These are phyloP conservation scores for Dothideomycetes sp. DNA, from an alignment of 2,329 filamentous ascomycete species.

Conservation along the genomic window DNA sequence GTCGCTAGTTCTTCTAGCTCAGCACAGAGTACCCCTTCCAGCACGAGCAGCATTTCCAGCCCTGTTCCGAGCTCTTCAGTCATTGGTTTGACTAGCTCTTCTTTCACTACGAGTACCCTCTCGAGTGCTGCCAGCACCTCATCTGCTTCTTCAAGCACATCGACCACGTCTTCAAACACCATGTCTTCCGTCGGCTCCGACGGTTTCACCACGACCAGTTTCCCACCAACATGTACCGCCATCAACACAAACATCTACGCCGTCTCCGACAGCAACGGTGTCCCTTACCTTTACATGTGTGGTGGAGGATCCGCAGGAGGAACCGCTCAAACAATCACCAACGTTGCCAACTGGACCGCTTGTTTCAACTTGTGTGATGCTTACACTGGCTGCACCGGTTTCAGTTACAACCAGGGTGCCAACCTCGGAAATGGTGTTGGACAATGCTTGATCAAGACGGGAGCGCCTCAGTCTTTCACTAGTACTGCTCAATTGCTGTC, in stretches of 20 bases:
- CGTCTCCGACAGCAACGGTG: conserved; percentile 6
- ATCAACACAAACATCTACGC: conserved; percentile 15
- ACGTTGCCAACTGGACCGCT: conserved; percentile 14
- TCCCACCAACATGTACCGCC: conserved; percentile 13
- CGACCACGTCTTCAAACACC: neutral
- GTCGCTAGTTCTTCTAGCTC: too few relatives aligned
- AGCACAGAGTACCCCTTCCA: neutral
- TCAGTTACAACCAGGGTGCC: conserved; percentile 18
- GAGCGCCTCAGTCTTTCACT: conserved; percentile 11
- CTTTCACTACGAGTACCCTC: too few relatives aligned
- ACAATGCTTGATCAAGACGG: conserved; percentile 15
- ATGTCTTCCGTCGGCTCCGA: conserved; percentile 6
- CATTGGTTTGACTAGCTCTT: too few relatives aligned
- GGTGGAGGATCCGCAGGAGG: conserved; percentile 14
- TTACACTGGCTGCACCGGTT: conserved; percentile 17
- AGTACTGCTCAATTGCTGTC: conserved; percentile 13
- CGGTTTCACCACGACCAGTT: conserved; percentile 13
- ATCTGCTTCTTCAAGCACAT: neutral
- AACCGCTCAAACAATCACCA: neutral
- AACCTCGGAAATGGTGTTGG: conserved; percentile 17
- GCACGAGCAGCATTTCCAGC: too few relatives aligned
- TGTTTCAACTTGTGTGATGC: conserved; percentile 20
- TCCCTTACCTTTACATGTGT: conserved; percentile 15
- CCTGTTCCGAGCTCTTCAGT: too few relatives aligned
- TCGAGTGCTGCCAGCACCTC: neutral